These are phyloP conservation scores for Tuber borchii DNA, from an alignment of 495 filamentous ascomycete species.

Conservation along the genomic window DNA sequence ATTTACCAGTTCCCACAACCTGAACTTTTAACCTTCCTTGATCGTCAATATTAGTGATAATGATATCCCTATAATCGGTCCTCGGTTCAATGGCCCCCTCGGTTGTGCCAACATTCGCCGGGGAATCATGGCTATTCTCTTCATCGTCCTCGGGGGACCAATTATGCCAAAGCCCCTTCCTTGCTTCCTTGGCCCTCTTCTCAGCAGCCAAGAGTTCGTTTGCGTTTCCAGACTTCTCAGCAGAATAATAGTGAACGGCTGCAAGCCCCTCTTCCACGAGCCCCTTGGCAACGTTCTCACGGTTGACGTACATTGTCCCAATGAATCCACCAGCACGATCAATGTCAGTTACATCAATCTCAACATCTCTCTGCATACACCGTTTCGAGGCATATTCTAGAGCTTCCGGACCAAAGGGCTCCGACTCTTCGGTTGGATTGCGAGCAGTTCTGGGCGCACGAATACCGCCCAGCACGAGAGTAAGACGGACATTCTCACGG, in stretches of 20 bases:
- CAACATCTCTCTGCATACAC: constrained; percentile 89
- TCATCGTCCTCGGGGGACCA: constrained; percentile 71
- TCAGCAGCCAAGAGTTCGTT: constrained; percentile 83
- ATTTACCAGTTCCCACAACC: constrained; percentile 58
- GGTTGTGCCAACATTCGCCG: constrained; percentile 34
- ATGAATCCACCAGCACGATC: constrained; percentile 98
- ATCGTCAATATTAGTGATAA: constrained; percentile 79
- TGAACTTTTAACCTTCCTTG: constrained; percentile 78
- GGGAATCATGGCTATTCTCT: constrained; percentile 46
- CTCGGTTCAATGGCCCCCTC: constrained; percentile 50
- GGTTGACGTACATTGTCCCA: constrained; percentile 85
- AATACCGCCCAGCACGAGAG: constrained; percentile 88
- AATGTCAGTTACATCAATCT: constrained; percentile 89
- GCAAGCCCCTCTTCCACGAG: constrained; percentile 92
- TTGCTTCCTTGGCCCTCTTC: constrained; percentile 73
- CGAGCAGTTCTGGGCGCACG: constrained; percentile 85
- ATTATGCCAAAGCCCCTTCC: constrained; percentile 85
- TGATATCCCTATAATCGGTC: constrained; percentile 85
- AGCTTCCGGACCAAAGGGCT: constrained; percentile 93
- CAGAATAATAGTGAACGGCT: constrained; percentile 85
- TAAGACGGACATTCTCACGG: constrained; percentile 88
- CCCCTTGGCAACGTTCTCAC: constrained; percentile 90
- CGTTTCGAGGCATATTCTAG: constrained; percentile 80
- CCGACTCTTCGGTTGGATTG: constrained; percentile 68
- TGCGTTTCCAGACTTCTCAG: constrained; percentile 86